Evolutionary conservation across 768 basidiomycete genomes (phyloP).

Genomic region (Daedaleopsis sinensis): DNA sequence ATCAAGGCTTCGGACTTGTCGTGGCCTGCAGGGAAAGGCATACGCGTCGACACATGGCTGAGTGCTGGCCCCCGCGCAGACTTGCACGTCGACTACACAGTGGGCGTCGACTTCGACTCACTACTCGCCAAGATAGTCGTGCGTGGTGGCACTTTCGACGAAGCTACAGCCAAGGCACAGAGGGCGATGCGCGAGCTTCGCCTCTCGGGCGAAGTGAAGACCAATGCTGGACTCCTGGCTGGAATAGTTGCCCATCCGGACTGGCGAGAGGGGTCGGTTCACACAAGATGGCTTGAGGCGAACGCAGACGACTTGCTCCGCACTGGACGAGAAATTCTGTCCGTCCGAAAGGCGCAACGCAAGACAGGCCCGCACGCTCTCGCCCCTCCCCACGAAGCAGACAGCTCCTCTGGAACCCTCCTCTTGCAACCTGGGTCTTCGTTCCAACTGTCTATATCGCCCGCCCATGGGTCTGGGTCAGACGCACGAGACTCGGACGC

Average conservation of each 20-base stretch:
- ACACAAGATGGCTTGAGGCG: conserved; percentile 19
- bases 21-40: conserved; percentile 14
- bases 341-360: neutral
- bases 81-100: neutral
- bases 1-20: conserved; percentile 26
- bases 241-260: conserved; percentile 11
- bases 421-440: conserved; percentile 19
- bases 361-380: neutral
- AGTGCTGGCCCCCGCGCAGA: neutral
- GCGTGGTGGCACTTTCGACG: conserved; percentile 6
- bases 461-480: neutral
- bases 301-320: neutral
- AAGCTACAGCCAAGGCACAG: conserved; percentile 8
- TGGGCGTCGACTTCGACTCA: conserved; percentile 21
- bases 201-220: conserved; percentile 12
- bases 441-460: conserved; percentile 12
- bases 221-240: conserved; percentile 13
- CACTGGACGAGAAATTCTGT: neutral
- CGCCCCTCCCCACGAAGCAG: neutral
- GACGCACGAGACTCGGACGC: neutral
- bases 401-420: neutral
- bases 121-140: conserved; percentile 37
- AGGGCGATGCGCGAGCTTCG: conserved; percentile 14
- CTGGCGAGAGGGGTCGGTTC: neutral
- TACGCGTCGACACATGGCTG: conserved; percentile 33